phyloP scores from a whole-genome alignment of 148 eudicot genomes.

The Oxyria digyna region DNA sequence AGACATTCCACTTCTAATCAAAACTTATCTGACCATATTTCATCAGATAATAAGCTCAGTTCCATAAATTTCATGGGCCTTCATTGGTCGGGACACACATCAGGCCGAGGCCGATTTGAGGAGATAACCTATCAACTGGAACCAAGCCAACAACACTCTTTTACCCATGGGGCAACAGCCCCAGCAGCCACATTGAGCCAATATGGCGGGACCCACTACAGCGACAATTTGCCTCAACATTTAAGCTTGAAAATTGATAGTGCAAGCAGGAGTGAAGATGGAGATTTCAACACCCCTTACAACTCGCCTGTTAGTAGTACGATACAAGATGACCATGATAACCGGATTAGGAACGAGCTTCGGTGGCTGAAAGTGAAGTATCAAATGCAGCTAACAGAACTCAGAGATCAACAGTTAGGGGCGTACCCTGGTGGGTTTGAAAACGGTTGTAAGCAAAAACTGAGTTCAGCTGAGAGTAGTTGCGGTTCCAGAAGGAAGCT shows the following conservation, averaged over 20 bases:
- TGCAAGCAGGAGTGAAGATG: constrained; percentile 9
- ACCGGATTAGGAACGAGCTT: constrained; percentile 31
- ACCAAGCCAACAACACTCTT: constrained; percentile 22
- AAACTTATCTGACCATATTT: constrained; percentile 24
- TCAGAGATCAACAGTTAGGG: constrained; percentile 24
- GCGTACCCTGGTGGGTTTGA: constrained; percentile 11
- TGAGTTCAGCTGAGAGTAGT: constrained; percentile 10
- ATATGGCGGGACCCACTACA: constrained; percentile 20
- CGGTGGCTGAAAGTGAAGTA: constrained; percentile 44
- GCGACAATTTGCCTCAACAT: constrained; percentile 32
- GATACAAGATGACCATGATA: constrained; percentile 21
- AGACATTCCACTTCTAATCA: constrained; percentile 22
- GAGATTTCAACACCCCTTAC: constrained; percentile 17
- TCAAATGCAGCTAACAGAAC: constrained; percentile 37
- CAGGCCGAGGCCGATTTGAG: constrained; percentile 69
- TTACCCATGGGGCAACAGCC: constrained; percentile 19
- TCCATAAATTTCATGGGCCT: constrained; percentile 27
- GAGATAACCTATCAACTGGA: constrained; percentile 56
- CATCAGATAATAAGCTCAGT: constrained; percentile 19
- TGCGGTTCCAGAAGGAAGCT: constrained; percentile 22
- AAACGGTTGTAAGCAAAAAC: background rate
- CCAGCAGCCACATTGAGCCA: constrained; percentile 21
- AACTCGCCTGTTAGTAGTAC: constrained; percentile 20
- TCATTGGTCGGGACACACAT: constrained; percentile 37
- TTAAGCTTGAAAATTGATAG: constrained; percentile 18